phyloP scores from a whole-genome alignment of 2,329 filamentous ascomycete species.

The Xylogone sp. region DNA sequence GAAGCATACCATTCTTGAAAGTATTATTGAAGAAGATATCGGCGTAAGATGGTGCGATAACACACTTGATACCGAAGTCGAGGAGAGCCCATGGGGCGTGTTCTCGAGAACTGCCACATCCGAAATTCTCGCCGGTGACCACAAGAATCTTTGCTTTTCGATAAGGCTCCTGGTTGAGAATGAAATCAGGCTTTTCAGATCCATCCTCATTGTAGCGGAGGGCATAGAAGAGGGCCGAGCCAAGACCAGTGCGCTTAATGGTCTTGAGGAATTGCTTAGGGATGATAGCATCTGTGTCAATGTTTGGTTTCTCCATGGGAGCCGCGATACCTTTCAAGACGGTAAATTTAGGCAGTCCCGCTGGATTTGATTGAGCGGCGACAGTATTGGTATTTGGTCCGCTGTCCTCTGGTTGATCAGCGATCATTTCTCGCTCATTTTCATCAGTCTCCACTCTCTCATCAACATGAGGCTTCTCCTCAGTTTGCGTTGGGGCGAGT shows the following conservation, averaged over 20 bases:
- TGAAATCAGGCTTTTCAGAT: slow-evolving; percentile 72
- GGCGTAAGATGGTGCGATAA: slow-evolving; percentile 86
- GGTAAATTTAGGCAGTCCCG: slow-evolving; percentile 79
- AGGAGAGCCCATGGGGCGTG: slow-evolving; percentile 96
- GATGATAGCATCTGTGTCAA: slow-evolving; percentile 99
- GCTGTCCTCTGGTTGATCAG: slow-evolving; percentile 60
- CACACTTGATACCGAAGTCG: slow-evolving; percentile 91
- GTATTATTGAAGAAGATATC: slow-evolving; percentile 99
- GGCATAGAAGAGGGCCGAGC: slow-evolving; percentile 79
- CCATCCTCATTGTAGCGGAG: slow-evolving; percentile 75
- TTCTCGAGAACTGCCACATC: slow-evolving; percentile 87
- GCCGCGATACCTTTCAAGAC: slow-evolving; percentile 83
- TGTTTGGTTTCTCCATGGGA: slow-evolving; percentile 81
- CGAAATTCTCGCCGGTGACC: slow-evolving; percentile 89
- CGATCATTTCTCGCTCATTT: slow-evolving; percentile 48
- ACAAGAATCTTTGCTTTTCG: slow-evolving; percentile 83
- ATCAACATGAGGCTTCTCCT: slow-evolving; percentile 46
- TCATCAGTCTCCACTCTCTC: slow-evolving; percentile 49
- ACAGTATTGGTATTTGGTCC: slow-evolving; percentile 61
- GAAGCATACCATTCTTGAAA: slow-evolving; percentile 99
- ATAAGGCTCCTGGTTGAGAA: slow-evolving; percentile 89
- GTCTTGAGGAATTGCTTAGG: slow-evolving; percentile 99
- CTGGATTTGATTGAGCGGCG: slow-evolving; percentile 41
- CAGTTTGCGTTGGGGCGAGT: slow-evolving; percentile 17
- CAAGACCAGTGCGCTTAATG: slow-evolving; percentile 95